Conservation (phyloP, 2,329 filamentous ascomycete species). For the Talaromyces sp. region DNA sequence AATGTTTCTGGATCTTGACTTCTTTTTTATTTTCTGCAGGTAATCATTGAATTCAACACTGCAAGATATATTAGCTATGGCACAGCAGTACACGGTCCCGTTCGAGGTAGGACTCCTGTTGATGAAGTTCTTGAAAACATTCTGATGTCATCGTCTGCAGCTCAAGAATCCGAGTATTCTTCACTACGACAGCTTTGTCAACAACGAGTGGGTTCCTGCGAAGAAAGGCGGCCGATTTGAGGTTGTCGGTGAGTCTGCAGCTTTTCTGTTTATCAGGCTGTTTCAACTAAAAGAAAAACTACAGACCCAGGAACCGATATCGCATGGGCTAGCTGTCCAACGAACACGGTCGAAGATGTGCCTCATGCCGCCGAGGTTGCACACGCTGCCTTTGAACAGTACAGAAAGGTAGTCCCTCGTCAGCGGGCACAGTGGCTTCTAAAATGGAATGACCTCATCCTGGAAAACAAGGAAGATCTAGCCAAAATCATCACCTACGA, state of each 20-base stretch:
- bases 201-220: conserved; percentile 44
- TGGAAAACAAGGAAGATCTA: conserved; percentile 73
- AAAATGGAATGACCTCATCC: conserved; percentile 75
- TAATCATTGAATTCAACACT: not conserved
- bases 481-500: conserved; percentile 82
- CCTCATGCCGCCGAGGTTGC: conserved; percentile 11
- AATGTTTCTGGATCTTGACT: no score
- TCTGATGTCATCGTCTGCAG: conserved; percentile 16
- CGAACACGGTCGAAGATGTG: conserved; percentile 10
- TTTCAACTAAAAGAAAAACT: not conserved
- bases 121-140: not conserved
- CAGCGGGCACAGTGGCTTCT: conserved; percentile 69
- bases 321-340: conserved; percentile 12
- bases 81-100: conserved; percentile 30
- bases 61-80: conserved; percentile 17
- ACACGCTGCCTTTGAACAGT: conserved; percentile 44
- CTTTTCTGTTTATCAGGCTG: not conserved
- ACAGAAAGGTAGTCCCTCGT: conserved; percentile 66
- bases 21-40: not conserved
- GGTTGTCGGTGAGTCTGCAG: conserved; percentile 35
- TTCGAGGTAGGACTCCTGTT: conserved; percentile 27
- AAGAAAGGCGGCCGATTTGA: conserved; percentile 46
- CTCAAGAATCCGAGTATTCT: conserved; percentile 46
- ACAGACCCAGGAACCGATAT: conserved; percentile 13
- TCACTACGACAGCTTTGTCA: conserved; percentile 46